These are phyloP conservation scores for Phoenix roebelenii DNA, from an alignment of 176 grass and related monocot species.

Conservation along the genomic window DNA sequence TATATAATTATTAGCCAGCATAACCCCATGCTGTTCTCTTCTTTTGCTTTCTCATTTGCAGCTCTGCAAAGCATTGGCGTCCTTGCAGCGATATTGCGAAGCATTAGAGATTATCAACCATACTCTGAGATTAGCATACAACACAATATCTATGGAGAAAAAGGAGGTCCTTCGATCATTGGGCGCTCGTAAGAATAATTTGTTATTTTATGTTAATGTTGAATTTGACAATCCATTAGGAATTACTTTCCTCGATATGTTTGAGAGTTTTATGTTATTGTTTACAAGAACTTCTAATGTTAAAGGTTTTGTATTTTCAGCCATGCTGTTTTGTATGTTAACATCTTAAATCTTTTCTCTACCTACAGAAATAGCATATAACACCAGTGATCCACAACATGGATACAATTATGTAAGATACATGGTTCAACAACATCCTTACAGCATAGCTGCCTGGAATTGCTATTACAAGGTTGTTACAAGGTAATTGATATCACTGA, in stretches of 20 bases:
- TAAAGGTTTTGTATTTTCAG: too few species aligned
- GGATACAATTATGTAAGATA: constrained; percentile 90
- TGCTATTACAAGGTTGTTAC: constrained; percentile 88
- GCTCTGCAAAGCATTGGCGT: constrained; percentile 76
- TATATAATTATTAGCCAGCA: too few species aligned
- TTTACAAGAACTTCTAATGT: too few species aligned
- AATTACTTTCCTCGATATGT: too few species aligned
- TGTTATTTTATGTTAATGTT: not conserved
- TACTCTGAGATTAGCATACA: constrained; percentile 70
- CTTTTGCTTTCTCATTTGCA: constrained; percentile 16
- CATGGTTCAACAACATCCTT: constrained; percentile 73
- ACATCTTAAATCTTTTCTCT: not conserved
- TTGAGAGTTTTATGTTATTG: too few species aligned
- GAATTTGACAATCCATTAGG: too few species aligned
- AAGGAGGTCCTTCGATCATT: constrained; percentile 68
- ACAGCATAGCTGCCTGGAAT: constrained; percentile 75
- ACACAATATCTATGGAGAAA: constrained; percentile 41
- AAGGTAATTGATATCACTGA: constrained; percentile 30
- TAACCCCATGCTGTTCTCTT: too few species aligned
- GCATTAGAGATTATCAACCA: constrained; percentile 76
- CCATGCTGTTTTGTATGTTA: too few species aligned
- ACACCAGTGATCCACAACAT: constrained; percentile 66
- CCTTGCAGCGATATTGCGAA: constrained; percentile 62
- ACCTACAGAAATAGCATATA: constrained; percentile 81
- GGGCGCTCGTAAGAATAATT: constrained; percentile 66